A percentile compares a stretch with the other conserved stretches of the same genome.
Evolutionary conservation across 257 asterid species (phyloP).

Genomic region (Solanum sejunctum): DNA sequence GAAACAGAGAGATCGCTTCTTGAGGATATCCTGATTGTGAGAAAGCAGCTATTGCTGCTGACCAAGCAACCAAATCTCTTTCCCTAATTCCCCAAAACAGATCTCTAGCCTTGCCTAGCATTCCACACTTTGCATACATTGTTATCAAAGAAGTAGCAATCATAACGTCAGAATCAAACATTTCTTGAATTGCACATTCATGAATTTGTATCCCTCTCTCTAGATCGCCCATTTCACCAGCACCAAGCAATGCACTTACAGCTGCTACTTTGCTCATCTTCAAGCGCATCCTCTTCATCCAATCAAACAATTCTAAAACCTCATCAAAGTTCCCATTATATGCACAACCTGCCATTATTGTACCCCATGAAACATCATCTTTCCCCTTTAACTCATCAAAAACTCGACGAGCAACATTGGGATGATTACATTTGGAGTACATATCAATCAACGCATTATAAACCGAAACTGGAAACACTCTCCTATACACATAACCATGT

Average conservation of each 20-base stretch:
- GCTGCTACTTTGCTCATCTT: constrained; percentile 18
- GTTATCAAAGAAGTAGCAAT: constrained; percentile 24
- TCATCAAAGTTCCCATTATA: constrained; percentile 18
- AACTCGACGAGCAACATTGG: constrained; percentile 2
- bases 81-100: constrained; percentile 10
- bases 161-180: constrained; percentile 17
- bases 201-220: constrained; percentile 23
- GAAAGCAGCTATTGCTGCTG: constrained; percentile 29
- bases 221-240: constrained; percentile 22
- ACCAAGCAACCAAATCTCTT: constrained; percentile 32
- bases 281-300: constrained; percentile 4
- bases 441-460: constrained; percentile 25
- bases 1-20: constrained; percentile 22
- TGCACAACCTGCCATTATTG: constrained; percentile 33
- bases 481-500: constrained; percentile 27
- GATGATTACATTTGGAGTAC: constrained; percentile 22
- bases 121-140: constrained; percentile 30
- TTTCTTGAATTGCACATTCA: constrained; percentile 6
- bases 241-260: constrained; percentile 20
- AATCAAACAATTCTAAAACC: constrained; percentile 19
- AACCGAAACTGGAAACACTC: constrained; percentile 22
- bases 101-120: constrained; percentile 17
- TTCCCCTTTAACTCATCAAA: constrained; percentile 7
- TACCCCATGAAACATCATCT: constrained; percentile 37
- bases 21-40: constrained; percentile 28